A percentile compares a stretch with the other conserved stretches of the same genome.
These are phyloP conservation scores for Yamadazyma sp. DNA, from an alignment of 805 yeast species.

Conservation along the genomic window DNA sequence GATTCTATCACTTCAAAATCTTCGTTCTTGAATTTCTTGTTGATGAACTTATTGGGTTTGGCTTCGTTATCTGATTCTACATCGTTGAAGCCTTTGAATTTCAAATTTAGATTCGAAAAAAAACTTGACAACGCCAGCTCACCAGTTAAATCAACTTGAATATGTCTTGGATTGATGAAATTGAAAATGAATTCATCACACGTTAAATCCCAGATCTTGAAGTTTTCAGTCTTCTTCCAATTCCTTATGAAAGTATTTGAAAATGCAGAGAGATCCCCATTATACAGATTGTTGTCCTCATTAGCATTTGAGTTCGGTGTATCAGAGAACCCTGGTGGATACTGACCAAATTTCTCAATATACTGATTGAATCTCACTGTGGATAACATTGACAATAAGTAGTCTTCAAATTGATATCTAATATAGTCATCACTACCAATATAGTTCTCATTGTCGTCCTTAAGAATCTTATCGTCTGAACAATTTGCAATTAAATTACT, in stretches of 20 bases:
- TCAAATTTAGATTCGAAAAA: slow-evolving; percentile 20
- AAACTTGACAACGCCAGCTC: slow-evolving; percentile 21
- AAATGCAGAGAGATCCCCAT: slow-evolving; percentile 32
- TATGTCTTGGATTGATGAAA: slow-evolving; percentile 39
- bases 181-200: slow-evolving; percentile 45
- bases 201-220: slow-evolving; percentile 36
- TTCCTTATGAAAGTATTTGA: slow-evolving; percentile 26
- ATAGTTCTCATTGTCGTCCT: slow-evolving; percentile 28
- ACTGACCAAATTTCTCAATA: slow-evolving; percentile 31
- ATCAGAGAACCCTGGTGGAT: slow-evolving; percentile 40
- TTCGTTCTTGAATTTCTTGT: slow-evolving; percentile 3
- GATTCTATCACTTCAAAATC: neutral
- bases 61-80: slow-evolving; percentile 14
- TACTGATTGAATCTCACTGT: slow-evolving; percentile 69
- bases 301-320: slow-evolving; percentile 9
- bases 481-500: slow-evolving; percentile 54
- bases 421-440: slow-evolving; percentile 74
- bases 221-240: slow-evolving; percentile 37
- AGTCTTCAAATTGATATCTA: slow-evolving; percentile 86
- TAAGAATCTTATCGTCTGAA: slow-evolving; percentile 31
- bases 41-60: slow-evolving; percentile 21
- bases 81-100: slow-evolving; percentile 4
- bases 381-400: slow-evolving; percentile 71
- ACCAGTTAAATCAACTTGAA: slow-evolving; percentile 15
- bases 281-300: slow-evolving; percentile 15